Conservation (phyloP, 2,329 filamentous ascomycete genomes). For the Calonectria montana region DNA sequence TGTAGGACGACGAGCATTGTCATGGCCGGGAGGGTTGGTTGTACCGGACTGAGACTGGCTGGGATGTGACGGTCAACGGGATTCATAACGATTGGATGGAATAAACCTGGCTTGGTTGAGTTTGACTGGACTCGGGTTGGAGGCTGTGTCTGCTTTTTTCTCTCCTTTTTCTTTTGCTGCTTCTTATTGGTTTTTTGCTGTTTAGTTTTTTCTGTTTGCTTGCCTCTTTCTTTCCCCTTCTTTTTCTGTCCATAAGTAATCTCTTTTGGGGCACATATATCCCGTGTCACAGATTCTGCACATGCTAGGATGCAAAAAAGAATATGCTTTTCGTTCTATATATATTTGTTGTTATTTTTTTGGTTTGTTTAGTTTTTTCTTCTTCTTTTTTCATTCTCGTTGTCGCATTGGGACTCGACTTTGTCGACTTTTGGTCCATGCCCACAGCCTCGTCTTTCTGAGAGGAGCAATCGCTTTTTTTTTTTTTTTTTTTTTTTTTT, state of each 20-base stretch:
- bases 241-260: conserved; percentile 31
- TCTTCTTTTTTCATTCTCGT: neutral
- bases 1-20: neutral
- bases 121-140: conserved; percentile 23
- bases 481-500: neutral
- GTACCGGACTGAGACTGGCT: conserved; percentile 4
- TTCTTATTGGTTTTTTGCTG: neutral
- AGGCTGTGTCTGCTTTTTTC: conserved; percentile 33
- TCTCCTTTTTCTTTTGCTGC: neutral
- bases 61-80: neutral
- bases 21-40: neutral
- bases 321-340: conserved; percentile 14
- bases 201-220: neutral
- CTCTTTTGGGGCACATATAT: conserved; percentile 23
- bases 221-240: neutral
- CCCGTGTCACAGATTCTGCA: conserved; percentile 27
- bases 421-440: neutral
- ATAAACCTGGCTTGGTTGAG: conserved; percentile 10
- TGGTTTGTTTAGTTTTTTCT: too few species aligned
- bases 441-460: neutral
- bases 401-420: neutral
- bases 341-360: neutral
- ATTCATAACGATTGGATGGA: neutral
- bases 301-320: conserved; percentile 26
- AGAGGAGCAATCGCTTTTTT: neutral